phyloP scores from a whole-genome alignment of 2,329 filamentous ascomycete species.

The Saccharata proteae region DNA sequence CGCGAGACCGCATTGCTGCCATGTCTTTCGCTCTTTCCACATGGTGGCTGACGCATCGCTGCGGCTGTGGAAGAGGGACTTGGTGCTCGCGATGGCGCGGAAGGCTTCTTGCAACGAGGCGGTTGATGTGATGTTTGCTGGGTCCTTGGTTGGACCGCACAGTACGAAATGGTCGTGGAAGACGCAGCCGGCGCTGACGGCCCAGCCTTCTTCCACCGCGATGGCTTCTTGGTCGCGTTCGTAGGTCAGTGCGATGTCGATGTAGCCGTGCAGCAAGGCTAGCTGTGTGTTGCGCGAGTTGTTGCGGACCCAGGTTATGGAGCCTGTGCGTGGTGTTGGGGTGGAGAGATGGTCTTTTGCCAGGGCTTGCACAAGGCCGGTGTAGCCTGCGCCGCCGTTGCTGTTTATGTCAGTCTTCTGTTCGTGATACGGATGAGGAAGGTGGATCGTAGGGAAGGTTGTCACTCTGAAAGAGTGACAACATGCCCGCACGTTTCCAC shows the following conservation, averaged over 20 bases:
- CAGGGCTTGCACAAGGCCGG: not conserved
- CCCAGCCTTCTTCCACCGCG: not conserved
- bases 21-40: not conserved
- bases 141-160: not conserved
- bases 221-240: not conserved
- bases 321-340: not conserved
- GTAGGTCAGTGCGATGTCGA: constrained; percentile 1
- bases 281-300: constrained; percentile 2
- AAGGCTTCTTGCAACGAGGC: not conserved
- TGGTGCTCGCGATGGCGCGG: not conserved
- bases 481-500: too few relatives aligned
- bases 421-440: too few relatives aligned
- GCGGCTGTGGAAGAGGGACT: not conserved
- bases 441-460: too few relatives aligned
- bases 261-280: not conserved
- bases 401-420: too few relatives aligned
- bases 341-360: not conserved
- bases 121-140: not conserved
- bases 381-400: not conserved
- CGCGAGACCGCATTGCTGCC: not conserved
- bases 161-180: constrained; percentile 3
- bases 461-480: too few relatives aligned
- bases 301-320: constrained; percentile 1
- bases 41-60: not conserved
- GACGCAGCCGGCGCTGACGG: not conserved